Evolutionary conservation across 305 asterid species (phyloP), one percentile per base, ranked within the genome.

Genomic region (Fraxinus xanthoxyloides): DNA sequence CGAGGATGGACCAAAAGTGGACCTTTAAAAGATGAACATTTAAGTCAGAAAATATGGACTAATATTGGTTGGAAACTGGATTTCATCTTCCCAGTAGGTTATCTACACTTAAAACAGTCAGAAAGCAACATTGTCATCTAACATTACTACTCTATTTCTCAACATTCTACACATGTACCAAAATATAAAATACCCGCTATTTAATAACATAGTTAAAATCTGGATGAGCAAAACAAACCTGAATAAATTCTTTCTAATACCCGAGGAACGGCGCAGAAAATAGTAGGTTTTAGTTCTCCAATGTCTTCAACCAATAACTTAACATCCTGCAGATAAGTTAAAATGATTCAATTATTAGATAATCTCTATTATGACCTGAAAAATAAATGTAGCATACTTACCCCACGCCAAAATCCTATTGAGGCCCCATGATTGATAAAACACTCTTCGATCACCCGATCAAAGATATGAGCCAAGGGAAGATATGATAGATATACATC

Each of bases 391-490:
- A 48, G 77, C 17, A 73, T 79, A 67, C 83, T 80, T 82, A 89
- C 92, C 90, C 90, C 89, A 26, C 88, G 91, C 91, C 91, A 88
- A 86, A 88, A 88, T 79, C 91, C 91, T 79, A 88, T 86, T 76
- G 91, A 85, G 74, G 88, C 89, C 35, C 90, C 91, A 79, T 81
- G 84, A 24, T 72, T 46, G 59, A 88, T 88, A 46, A 85, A 85
- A 38, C 85, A 86, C 65, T 86, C 90, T 86, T 86, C 91, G 76
- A 88, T 88, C 79, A 67, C 88, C n/a, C 90, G 88, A 79, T 88
- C 91, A 77, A 88, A 88, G 67, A 86, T 88, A 77, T 88, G 90
- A 19, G 91, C 91, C 83, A 88, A 81, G 28, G 91, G 91, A 79
- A 88, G 91, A 85, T 80, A 88, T 2, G 91, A 88, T 21, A 88